Percentiles rank a stretch among this genome's conserved stretches.
phyloP scores from a whole-genome alignment of 2,329 filamentous ascomycete genomes.

The Xylariaceae sp. region DNA sequence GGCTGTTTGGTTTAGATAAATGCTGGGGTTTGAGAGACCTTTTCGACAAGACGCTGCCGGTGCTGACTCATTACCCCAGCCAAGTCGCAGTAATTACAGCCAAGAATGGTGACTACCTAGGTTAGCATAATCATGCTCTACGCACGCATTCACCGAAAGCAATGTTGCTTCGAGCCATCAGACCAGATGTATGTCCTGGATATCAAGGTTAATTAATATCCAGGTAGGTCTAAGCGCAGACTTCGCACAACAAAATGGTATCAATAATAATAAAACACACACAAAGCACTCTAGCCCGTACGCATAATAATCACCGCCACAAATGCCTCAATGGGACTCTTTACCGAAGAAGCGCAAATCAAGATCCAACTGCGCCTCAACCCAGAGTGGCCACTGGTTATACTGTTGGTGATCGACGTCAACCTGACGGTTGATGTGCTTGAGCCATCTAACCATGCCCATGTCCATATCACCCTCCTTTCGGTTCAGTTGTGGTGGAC shows the following conservation, averaged over 20 bases:
- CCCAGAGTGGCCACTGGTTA: conserved; percentile 63
- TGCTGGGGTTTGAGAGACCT: too few species aligned
- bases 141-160: too few species aligned
- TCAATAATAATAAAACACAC: conserved; percentile 7
- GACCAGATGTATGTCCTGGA: too few species aligned
- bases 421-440: conserved; percentile 56
- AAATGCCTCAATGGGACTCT: conserved; percentile 21
- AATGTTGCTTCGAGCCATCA: too few species aligned
- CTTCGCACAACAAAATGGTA: conserved; percentile 8
- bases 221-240: conserved; percentile 1
- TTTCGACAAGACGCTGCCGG: too few species aligned
- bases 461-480: conserved; percentile 43
- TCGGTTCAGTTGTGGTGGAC: conserved; percentile 28
- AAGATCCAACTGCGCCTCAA: conserved; percentile 55
- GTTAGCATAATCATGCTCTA: too few species aligned
- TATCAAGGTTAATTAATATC: not conserved
- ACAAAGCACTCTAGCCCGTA: not conserved
- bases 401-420: conserved; percentile 52
- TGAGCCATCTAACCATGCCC: conserved; percentile 59
- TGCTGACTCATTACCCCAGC: too few species aligned
- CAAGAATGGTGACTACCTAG: too few species aligned
- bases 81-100: too few species aligned
- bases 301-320: not conserved
- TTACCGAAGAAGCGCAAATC: conserved; percentile 56
- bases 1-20: too few species aligned